phyloP scores from a whole-genome alignment of 352 stramenopile genomes.

The Phytophthora rubi region DNA sequence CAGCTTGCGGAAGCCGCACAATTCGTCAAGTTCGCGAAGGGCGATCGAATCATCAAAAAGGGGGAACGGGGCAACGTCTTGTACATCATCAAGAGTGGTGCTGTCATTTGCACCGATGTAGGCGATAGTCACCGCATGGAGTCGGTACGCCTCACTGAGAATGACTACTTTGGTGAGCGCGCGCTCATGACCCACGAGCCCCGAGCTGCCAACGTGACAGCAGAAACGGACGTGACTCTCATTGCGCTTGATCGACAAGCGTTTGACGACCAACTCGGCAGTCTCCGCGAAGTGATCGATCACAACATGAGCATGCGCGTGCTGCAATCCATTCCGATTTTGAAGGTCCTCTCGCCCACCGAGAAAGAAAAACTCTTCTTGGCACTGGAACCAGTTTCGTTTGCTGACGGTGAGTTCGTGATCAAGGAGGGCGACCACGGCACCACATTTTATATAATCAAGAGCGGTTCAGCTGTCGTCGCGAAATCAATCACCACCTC shows the following conservation, averaged over 20 bases:
- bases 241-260: slow-evolving; percentile 93
- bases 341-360: slow-evolving; percentile 67
- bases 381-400: slow-evolving; percentile 56
- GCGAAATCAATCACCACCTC: slow-evolving; percentile 47
- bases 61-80: slow-evolving; percentile 80
- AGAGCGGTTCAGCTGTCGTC: slow-evolving; percentile 66
- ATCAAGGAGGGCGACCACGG: slow-evolving; percentile 75
- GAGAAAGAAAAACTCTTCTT: slow-evolving; percentile 74
- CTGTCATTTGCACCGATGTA: slow-evolving; percentile 65
- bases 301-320: slow-evolving; percentile 87
- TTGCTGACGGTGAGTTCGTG: slow-evolving; percentile 61
- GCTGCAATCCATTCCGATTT: slow-evolving; percentile 72
- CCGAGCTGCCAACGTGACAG: slow-evolving; percentile 89
- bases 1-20: slow-evolving; percentile 71
- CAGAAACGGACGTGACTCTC: slow-evolving; percentile 65
- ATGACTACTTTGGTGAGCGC: slow-evolving; percentile 94
- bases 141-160: slow-evolving; percentile 53
- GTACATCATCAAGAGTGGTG: slow-evolving; percentile 88
- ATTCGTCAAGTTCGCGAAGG: slow-evolving; percentile 68
- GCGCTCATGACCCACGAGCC: slow-evolving; percentile 91
- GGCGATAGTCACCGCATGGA: slow-evolving; percentile 49
- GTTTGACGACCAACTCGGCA: slow-evolving; percentile 93
- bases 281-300: slow-evolving; percentile 91
- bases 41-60: slow-evolving; percentile 86
- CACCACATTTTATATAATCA: slow-evolving; percentile 86